Base-by-base conservation (phyloP, 2,329 filamentous ascomycete genomes). In the Cladorrhinum sp. region DNA sequence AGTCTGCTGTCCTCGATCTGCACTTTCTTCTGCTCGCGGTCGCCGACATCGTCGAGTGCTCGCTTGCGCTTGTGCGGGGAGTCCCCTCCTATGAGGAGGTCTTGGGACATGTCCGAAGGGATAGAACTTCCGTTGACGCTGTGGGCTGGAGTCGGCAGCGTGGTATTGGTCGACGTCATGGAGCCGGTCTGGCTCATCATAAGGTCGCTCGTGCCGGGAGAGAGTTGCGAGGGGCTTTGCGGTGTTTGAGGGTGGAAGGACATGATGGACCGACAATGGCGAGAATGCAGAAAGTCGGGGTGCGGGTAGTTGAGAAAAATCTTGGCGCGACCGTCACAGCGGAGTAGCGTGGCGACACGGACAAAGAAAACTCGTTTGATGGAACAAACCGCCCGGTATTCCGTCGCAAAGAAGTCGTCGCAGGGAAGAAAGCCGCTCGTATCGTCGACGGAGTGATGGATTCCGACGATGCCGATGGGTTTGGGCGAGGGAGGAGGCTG, bases 241-340 rank as follows among this genome's bases (percentile, higher is more conserved):
- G 86, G 86, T 68, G 85, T 88, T 70, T 84, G 84, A 69, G 85
- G 85, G 73, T 87, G 84, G 79, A 84, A 86, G 76, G 83, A 85
- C 84, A 87, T 87, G 74, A 74, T 82, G 77, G 65, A 65, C 46
- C 57, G 58, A 59, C 18, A 48, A 59, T 61, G 58, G 53, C 60
- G 24, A 51, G 46, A 61, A 56, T 57, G 42, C 57, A 28, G 50
- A 57, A 46, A 50, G 74, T 73, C 70, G 68, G 72, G 74, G 73
- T 73, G 68, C 68, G 64, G 67, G 63, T 65, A 69, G 65, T 69
- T 65, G 62, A 59, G 58, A 63, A 60, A 60, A 33, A 60, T 62
- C 62, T 66, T 62, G 64, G 64, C 62, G 62, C 62, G 58, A 57
- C 51, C 57, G 54, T 60, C 60, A 58, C 56, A 20, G 42, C 57